These are phyloP conservation scores for Arabidopsis arenosa DNA, from an alignment of 345 rosid genomes.

Conservation along the genomic window DNA sequence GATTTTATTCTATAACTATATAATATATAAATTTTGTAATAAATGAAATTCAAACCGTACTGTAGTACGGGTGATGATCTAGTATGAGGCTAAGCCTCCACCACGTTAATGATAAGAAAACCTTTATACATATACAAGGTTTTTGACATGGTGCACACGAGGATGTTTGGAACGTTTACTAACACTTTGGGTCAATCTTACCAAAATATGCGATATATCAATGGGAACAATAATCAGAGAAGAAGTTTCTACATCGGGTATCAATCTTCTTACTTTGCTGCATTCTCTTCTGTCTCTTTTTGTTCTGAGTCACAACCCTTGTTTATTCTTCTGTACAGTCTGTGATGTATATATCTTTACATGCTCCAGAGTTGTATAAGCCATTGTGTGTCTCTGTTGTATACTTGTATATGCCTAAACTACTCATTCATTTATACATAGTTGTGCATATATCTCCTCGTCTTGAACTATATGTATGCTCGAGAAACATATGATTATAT, in stretches of 20 bases:
- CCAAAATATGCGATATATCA: constrained; percentile 45
- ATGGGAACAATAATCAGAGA: constrained; percentile 54
- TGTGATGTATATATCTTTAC: constrained; percentile 32
- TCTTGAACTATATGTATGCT: constrained; percentile 6
- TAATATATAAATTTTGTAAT: too few species aligned
- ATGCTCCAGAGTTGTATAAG: constrained; percentile 18
- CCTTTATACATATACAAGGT: too few species aligned
- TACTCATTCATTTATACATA: not conserved
- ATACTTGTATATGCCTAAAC: constrained; percentile 26
- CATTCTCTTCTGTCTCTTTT: constrained; percentile 70
- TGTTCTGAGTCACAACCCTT: constrained; percentile 52
- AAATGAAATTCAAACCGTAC: too few species aligned
- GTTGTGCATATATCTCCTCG: constrained; percentile 2
- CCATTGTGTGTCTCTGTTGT: constrained; percentile 7
- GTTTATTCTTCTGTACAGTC: constrained; percentile 9
- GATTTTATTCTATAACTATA: too few species aligned
- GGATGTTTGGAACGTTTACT: constrained; percentile 55
- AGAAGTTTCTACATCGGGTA: constrained; percentile 73
- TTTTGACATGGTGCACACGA: constrained; percentile 58
- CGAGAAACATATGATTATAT: not conserved
- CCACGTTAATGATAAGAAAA: too few species aligned
- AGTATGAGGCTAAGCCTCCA: too few species aligned
- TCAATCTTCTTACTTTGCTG: constrained; percentile 76
- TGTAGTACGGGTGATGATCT: too few species aligned
- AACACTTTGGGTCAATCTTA: constrained; percentile 52